These are phyloP conservation scores for Coemansia sp. DNA, from an alignment of 192 early-diverging fungal species.

Conservation along the genomic window DNA sequence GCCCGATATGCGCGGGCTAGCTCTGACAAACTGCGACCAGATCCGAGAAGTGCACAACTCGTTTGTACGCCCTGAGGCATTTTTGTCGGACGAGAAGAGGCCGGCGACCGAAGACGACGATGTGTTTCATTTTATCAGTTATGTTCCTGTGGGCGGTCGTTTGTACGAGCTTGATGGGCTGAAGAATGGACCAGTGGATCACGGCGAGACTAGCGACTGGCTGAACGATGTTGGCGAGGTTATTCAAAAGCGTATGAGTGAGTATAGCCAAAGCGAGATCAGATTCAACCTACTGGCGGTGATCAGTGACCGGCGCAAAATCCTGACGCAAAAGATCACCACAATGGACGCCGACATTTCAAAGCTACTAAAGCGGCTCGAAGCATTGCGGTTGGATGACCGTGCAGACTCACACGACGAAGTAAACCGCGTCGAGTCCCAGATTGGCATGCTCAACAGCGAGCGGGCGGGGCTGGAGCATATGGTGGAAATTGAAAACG, in stretches of 20 bases:
- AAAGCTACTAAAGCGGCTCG: slow-evolving; percentile 20
- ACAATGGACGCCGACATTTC: slow-evolving; percentile 55
- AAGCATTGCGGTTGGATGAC: slow-evolving; percentile 39
- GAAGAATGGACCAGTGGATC: slow-evolving; percentile 65
- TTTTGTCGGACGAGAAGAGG: slow-evolving; percentile 65
- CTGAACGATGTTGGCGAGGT: slow-evolving; percentile 61
- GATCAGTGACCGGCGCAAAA: slow-evolving; percentile 63
- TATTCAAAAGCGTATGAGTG: slow-evolving; percentile 68
- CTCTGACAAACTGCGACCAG: slow-evolving; percentile 74
- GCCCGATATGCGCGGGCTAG: slow-evolving; percentile 75
- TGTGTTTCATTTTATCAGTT: slow-evolving; percentile 79
- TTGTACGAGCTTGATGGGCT: slow-evolving; percentile 81
- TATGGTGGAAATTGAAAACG: slow-evolving; percentile 61
- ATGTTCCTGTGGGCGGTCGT: slow-evolving; percentile 68
- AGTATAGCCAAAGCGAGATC: slow-evolving; percentile 62
- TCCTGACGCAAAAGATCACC: slow-evolving; percentile 55
- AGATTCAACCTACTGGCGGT: slow-evolving; percentile 82
- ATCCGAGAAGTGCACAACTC: slow-evolving; percentile 77
- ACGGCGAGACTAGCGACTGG: slow-evolving; percentile 69
- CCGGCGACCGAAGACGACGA: slow-evolving; percentile 64
- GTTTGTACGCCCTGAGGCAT: slow-evolving; percentile 77
- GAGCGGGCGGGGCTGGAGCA: slow-evolving; percentile 57
- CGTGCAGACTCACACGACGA: slow-evolving; percentile 42
- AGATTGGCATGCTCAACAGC: slow-evolving; percentile 47
- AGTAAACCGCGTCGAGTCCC: slow-evolving; percentile 21